phyloP scores from a whole-genome alignment of 768 basidiomycete species.

The Pleurotus djamor region DNA sequence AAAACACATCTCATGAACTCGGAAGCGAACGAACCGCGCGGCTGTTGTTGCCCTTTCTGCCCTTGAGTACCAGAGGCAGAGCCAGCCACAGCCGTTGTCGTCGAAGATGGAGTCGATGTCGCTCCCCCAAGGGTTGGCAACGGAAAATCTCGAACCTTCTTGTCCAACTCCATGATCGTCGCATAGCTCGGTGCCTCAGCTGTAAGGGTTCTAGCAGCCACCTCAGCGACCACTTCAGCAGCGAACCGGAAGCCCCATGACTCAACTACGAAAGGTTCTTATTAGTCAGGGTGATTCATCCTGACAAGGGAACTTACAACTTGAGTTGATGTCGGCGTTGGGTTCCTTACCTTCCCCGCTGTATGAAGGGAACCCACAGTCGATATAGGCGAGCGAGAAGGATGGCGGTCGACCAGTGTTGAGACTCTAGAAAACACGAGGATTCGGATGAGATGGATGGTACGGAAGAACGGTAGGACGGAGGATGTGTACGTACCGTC shows the following conservation, averaged over 20 bases:
- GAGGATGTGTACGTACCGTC: conserved; percentile 40
- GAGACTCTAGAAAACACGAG: conserved; percentile 44
- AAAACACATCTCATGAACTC: conserved; percentile 45
- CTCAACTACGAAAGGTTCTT: conserved; percentile 37
- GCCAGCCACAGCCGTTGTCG: no score
- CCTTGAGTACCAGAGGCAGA: no score
- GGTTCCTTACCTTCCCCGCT: conserved; percentile 23
- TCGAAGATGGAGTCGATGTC: no score
- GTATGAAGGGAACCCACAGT: conserved; percentile 59
- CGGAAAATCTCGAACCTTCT: conserved; percentile 65
- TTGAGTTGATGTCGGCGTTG: conserved; percentile 19
- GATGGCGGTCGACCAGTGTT: conserved; percentile 71
- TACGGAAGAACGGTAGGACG: neutral
- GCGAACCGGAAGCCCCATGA: conserved; percentile 67
- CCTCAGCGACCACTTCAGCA: conserved; percentile 61
- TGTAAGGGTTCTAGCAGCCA: conserved; percentile 57
- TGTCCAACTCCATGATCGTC: conserved; percentile 66
- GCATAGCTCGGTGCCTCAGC: conserved; percentile 63
- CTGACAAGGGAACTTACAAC: conserved; percentile 6
- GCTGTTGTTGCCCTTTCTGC: neutral
- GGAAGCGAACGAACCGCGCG: conserved; percentile 26
- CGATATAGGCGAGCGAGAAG: conserved; percentile 63
- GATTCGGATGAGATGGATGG: neutral
- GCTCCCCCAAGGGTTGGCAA: conserved; percentile 37
- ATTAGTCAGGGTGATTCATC: neutral